phyloP scores from a whole-genome alignment of 2,329 filamentous ascomycete genomes.

The Colletotrichum sp. region DNA sequence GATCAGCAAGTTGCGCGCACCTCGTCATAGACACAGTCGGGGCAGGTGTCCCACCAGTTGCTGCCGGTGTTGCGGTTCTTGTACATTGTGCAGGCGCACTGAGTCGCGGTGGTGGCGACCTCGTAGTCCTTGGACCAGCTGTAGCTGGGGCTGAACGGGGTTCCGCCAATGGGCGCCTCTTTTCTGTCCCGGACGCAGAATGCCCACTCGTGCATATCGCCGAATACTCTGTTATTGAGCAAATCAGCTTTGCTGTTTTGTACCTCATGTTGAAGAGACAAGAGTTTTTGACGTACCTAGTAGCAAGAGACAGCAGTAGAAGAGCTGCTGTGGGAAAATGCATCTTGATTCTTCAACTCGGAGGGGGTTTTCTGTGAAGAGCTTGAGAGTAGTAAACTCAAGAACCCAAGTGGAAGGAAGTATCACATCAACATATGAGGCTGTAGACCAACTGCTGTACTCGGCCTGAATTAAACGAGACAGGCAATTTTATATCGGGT shows the following conservation, averaged over 20 bases:
- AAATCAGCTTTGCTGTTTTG: neutral
- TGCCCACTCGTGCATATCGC: neutral
- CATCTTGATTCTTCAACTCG: neutral
- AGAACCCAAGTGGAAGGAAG: neutral
- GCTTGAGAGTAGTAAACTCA: neutral
- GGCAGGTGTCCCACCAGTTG: constrained; percentile 22
- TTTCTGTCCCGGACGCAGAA: neutral
- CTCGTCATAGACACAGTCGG: constrained; percentile 15
- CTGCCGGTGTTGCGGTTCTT: constrained; percentile 20
- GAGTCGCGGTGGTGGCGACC: constrained; percentile 4
- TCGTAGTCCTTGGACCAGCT: constrained; percentile 10
- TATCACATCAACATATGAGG: neutral
- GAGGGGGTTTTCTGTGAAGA: neutral
- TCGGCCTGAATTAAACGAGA: neutral
- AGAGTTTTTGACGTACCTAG: neutral
- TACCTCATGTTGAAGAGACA: neutral
- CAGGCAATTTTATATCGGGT: neutral
- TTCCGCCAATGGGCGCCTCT: neutral
- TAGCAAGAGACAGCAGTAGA: neutral
- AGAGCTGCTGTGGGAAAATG: neutral
- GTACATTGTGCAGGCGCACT: constrained; percentile 21
- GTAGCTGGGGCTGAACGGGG: neutral
- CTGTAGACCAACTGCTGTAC: neutral
- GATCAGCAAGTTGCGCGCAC: neutral
- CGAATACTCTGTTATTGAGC: neutral